Evolutionary conservation across 2,329 filamentous ascomycete species (phyloP).

Genomic region (Alternaria arbusti): DNA sequence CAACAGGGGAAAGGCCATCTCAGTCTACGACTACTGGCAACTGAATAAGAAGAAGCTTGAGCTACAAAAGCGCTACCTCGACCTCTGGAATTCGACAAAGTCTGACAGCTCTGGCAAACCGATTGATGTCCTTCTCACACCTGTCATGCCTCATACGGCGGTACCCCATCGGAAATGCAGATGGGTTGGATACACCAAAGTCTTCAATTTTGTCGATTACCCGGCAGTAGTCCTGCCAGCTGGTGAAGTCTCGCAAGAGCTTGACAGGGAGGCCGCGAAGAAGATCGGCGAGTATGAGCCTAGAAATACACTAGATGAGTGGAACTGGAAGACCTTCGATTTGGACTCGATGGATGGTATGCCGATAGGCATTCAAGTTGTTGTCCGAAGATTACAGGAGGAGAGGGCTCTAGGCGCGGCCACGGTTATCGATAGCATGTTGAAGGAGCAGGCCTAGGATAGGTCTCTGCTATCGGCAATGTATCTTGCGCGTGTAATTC

Average conservation of each 20-base stretch:
- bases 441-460: neutral
- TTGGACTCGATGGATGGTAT: slow-evolving; percentile 45
- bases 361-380: slow-evolving; percentile 46
- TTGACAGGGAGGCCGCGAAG: slow-evolving; percentile 45
- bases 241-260: slow-evolving; percentile 53
- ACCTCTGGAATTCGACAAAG: slow-evolving; percentile 62
- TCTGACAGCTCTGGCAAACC: slow-evolving; percentile 53
- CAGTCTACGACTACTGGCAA: slow-evolving; percentile 72
- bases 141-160: slow-evolving; percentile 66
- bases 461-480: neutral
- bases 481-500: neutral
- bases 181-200: slow-evolving; percentile 66
- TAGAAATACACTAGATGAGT: slow-evolving; percentile 59
- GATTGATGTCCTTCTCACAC: slow-evolving; percentile 65
- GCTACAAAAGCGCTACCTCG: slow-evolving; percentile 62
- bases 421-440: slow-evolving; percentile 30
- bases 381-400: slow-evolving; percentile 46
- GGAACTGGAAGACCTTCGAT: slow-evolving; percentile 56
- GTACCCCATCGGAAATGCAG: slow-evolving; percentile 56
- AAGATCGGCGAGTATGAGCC: slow-evolving; percentile 48
- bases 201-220: slow-evolving; percentile 70
- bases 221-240: slow-evolving; percentile 63
- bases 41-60: slow-evolving; percentile 64
- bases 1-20: slow-evolving; percentile 58
- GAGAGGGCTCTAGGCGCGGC: slow-evolving; percentile 49